Evolutionary conservation across 306 rosid species (phyloP), one percentile per base, ranked within the genome.

Genomic region (Castanea crenata): DNA sequence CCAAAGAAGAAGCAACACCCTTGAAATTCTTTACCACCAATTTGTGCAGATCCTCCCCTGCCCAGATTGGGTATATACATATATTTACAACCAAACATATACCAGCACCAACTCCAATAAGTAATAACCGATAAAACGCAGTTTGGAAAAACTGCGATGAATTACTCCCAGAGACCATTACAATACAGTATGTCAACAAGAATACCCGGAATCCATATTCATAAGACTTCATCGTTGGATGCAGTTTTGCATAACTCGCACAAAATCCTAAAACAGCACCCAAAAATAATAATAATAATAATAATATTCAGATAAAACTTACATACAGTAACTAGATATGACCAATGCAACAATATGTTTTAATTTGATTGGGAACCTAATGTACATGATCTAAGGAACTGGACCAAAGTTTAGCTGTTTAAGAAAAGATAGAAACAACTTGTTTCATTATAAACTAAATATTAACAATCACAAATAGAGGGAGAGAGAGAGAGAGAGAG

Each of bases 31-130:
- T 92, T 1, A 90, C 97, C 74, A 92, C 97, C 87, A 87, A 76
- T 85, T 92, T 90, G 83, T 92, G 97, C 18, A 92, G 90, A 84
- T 92, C 94, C 85, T 92, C 97, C 65, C 97, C 97, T 25, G 97
- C 73, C 97, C 97, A 92, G 61, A 92, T 92, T 67, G 97, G 97
- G 74, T 49, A 87, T 59, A 92, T 74, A 38, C 81, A 86, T 79
- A 90, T 85, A 78, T 92, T 92, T 29, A 92, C 87, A 75, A 81
- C 51, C 71, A 92, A 78, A 84, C 91, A 59, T 52, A 87, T 79
- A 35, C 80, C 82, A n/a, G 92, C 97, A 75, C 97, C 97, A 23
- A 92, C 84, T 67, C 78, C 97, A 76, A 92, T 92, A 51, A 92
- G 85, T 63, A 90, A 2, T n/a, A 88, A 81, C 64, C 97, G 92